These are phyloP conservation scores for Tardiomyces depauwii DNA, from an alignment of 1,139 yeast genomes.

Conservation along the genomic window DNA sequence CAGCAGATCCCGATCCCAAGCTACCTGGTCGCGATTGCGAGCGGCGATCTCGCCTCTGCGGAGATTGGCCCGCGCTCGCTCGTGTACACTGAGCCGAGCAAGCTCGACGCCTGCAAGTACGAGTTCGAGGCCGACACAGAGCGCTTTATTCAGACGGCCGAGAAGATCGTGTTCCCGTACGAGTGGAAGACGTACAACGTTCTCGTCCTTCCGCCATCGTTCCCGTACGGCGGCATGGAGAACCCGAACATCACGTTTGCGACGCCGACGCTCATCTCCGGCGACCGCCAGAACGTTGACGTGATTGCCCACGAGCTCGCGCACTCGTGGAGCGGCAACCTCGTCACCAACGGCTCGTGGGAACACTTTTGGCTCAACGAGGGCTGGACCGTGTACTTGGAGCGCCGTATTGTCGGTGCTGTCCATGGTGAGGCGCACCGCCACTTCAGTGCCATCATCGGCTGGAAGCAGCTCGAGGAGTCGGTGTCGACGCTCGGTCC, in stretches of 20 bases:
- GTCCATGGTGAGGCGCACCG: slow-evolving; percentile 68
- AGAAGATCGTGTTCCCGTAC: slow-evolving; percentile 63
- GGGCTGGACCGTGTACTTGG: slow-evolving; percentile 93
- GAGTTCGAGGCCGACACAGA: slow-evolving; percentile 78
- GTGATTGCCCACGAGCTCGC: slow-evolving; percentile 90
- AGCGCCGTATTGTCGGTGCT: slow-evolving; percentile 69
- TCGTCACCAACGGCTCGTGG: slow-evolving; percentile 86
- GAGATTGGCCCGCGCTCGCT: slow-evolving; percentile 79
- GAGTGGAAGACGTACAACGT: slow-evolving; percentile 84
- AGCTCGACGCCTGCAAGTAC: slow-evolving; percentile 56
- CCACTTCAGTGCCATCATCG: slow-evolving; percentile 75
- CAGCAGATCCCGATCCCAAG: slow-evolving; percentile 84
- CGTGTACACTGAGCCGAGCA: slow-evolving; percentile 68
- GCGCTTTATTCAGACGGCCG: slow-evolving; percentile 71
- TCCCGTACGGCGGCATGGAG: slow-evolving; percentile 97
- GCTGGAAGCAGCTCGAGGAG: slow-evolving; percentile 73
- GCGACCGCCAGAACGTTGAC: slow-evolving; percentile 77
- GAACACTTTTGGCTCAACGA: slow-evolving; percentile 93
- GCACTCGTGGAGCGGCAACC: slow-evolving; percentile 86
- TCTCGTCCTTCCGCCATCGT: slow-evolving; percentile 66
- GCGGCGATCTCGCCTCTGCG: slow-evolving; percentile 64
- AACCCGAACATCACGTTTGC: slow-evolving; percentile 87
- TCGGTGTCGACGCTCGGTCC: slow-evolving; percentile 53
- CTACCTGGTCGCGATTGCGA: slow-evolving; percentile 73
- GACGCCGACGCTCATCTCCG: slow-evolving; percentile 79